Base-by-base conservation (phyloP, 1,284 basidiomycete genomes). In the Rhodotorula glutinis region DNA sequence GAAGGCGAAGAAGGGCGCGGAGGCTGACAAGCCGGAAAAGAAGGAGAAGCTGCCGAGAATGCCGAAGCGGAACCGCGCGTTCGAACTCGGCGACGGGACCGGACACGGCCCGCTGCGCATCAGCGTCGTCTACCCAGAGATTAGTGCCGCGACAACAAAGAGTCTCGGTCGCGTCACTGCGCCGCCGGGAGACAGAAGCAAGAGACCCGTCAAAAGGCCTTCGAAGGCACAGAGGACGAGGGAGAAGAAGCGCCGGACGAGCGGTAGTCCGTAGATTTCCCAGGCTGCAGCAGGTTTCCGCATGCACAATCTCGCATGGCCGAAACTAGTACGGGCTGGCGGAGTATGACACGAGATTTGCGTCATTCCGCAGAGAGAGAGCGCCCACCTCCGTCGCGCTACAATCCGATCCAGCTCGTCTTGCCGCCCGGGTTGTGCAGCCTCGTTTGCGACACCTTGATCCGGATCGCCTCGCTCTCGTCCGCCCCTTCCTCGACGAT, bases 381-480 rank as follows among this genome's bases (percentile, higher is more conserved):
- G 46, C 10, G 46, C 46, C 13, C 21, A 47, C 27, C 10, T 13
- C 49, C 4, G n/a, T 29, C 49, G n/a, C 27, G 25, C 25, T n/a
- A 85, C 54, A 97, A 80, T 19, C 92, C 92, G 73, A 97, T 92
- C 89, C 89, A 98, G 74, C 90, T 94, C 76, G 91, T 91, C 53
- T 88, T 82, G 1, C 95, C 95, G 1, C 86, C 86, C 0, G 92
- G 86, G 79, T 98, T 98, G 76, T 96, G 93, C 78, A 98, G 79
- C 67, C 85, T 84, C 27, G 91, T 93, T 81, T 96, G 92, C 4
- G 91, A 92, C 75, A 97, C 93, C 79, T 98, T 97, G 69, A 97
- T 77, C 58, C 83, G 75, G 21, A 47, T 27, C 47, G 25, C 52
- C 4, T 46, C 30, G n/a, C 49, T 4, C 11, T 46, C 25, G 19